Evolutionary conservation across 176 grass and related monocot species (phyloP).

Genomic region (Echinochloa phyllopogon): DNA sequence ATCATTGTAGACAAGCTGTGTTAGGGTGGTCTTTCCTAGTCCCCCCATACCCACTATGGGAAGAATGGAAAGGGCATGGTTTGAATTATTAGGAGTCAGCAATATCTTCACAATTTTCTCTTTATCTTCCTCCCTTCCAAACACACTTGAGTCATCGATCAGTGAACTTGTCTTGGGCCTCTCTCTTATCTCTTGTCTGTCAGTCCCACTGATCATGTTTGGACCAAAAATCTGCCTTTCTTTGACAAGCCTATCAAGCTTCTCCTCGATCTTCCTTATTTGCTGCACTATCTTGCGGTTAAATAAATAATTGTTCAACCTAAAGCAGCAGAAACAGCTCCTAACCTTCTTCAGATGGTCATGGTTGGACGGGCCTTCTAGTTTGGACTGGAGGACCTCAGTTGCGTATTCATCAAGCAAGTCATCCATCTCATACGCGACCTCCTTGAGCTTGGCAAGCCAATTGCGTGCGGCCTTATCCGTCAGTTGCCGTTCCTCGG

Average conservation of each 20-base stretch:
- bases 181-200: conserved; percentile 48
- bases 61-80: conserved; percentile 43
- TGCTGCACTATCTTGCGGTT: conserved; percentile 49
- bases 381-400: conserved; percentile 47
- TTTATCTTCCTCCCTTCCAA: conserved; percentile 77
- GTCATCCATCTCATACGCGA: conserved; percentile 74
- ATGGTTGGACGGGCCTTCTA: conserved; percentile 32
- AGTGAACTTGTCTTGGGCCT: conserved; percentile 68
- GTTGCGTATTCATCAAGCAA: conserved; percentile 63
- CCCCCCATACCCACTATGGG: conserved; percentile 88
- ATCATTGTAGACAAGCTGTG: conserved; percentile 77
- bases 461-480: conserved; percentile 57
- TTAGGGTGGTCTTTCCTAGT: conserved; percentile 76
- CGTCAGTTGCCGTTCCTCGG: conserved; percentile 63
- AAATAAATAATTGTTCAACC: conserved; percentile 48
- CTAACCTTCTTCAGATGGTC: conserved; percentile 59
- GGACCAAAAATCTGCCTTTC: conserved; percentile 58
- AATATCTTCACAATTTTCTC: conserved; percentile 61
- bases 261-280: conserved; percentile 54
- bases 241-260: conserved; percentile 63
- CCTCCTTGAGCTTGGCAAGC: conserved; percentile 70
- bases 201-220: conserved; percentile 36
- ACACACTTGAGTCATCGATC: conserved; percentile 56
- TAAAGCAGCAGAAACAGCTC: conserved; percentile 46
- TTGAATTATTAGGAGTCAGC: conserved; percentile 28